phyloP scores from a whole-genome alignment of 129 eudicot species.

The Artemisia annua region DNA sequence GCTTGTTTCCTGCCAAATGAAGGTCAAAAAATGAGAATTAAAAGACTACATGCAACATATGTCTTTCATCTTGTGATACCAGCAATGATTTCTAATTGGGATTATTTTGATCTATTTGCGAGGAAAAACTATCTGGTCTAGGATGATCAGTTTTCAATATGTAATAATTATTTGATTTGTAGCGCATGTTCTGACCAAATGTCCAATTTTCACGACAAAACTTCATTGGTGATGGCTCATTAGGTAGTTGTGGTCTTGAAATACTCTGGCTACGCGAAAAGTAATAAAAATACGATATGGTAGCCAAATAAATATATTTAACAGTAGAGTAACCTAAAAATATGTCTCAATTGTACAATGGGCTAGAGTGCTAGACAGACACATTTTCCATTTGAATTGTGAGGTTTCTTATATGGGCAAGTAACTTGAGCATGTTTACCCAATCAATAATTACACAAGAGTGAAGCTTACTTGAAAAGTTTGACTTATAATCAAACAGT shows the following conservation, averaged over 20 bases:
- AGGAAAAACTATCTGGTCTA: no score
- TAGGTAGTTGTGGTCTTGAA: no score
- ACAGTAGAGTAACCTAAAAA: not conserved
- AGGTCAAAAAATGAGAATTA: constrained; percentile 6
- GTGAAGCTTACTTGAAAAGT: no score
- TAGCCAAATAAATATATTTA: not conserved
- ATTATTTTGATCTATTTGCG: not conserved
- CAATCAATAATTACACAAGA: not conserved
- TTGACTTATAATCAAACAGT: no score
- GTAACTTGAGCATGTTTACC: not conserved
- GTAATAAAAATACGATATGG: not conserved
- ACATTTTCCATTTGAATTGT: not conserved
- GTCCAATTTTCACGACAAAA: no score
- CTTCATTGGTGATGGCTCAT: no score
- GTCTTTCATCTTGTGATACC: no score
- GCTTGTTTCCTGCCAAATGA: constrained; percentile 55
- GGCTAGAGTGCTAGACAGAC: not conserved
- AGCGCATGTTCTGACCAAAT: no score
- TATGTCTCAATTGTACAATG: not conserved
- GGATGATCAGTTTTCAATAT: no score
- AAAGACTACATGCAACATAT: not conserved
- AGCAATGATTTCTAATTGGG: not conserved
- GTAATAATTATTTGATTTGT: no score
- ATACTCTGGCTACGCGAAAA: no score
- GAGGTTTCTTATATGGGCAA: not conserved